phyloP scores from a whole-genome alignment of 78 protist species.

The Chrysochromulina parva region DNA sequence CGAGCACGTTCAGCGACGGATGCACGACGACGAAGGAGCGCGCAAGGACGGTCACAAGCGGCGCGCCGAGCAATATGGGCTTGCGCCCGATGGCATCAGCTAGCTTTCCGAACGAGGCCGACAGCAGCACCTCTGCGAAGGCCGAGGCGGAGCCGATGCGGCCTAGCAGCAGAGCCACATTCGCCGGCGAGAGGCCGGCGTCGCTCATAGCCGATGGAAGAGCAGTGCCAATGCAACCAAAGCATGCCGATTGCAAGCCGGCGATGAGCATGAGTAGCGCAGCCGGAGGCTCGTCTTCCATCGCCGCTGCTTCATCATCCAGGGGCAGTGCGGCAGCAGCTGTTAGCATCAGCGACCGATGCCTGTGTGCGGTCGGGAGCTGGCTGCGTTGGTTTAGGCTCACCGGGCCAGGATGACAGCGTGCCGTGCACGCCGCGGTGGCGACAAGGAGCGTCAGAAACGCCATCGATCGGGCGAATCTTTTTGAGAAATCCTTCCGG shows the following conservation, averaged over 20 bases:
- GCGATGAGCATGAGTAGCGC: background rate
- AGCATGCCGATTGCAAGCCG: conserved; percentile 6
- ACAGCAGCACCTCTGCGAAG: background rate
- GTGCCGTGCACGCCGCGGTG: too few species aligned
- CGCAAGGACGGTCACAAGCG: background rate
- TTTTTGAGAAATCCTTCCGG: too few species aligned
- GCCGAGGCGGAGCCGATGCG: conserved; percentile 6
- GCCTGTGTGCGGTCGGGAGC: too few species aligned
- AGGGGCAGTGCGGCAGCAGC: too few species aligned
- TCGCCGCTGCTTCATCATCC: too few species aligned
- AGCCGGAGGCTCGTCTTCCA: background rate
- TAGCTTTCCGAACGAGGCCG: background rate
- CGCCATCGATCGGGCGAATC: too few species aligned
- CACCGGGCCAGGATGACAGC: too few species aligned
- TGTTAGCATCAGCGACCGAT: too few species aligned
- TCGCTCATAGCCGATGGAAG: background rate
- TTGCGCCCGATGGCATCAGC: conserved; percentile 23
- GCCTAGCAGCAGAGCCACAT: background rate
- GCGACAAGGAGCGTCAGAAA: too few species aligned
- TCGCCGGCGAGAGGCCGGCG: background rate
- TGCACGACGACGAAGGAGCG: background rate
- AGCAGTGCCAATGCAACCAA: background rate
- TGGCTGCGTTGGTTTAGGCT: too few species aligned
- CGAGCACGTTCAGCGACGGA: background rate
- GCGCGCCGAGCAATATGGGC: background rate